Evolutionary conservation across 495 filamentous ascomycete species (phyloP).

Genomic region (Neurospora hispaniola): DNA sequence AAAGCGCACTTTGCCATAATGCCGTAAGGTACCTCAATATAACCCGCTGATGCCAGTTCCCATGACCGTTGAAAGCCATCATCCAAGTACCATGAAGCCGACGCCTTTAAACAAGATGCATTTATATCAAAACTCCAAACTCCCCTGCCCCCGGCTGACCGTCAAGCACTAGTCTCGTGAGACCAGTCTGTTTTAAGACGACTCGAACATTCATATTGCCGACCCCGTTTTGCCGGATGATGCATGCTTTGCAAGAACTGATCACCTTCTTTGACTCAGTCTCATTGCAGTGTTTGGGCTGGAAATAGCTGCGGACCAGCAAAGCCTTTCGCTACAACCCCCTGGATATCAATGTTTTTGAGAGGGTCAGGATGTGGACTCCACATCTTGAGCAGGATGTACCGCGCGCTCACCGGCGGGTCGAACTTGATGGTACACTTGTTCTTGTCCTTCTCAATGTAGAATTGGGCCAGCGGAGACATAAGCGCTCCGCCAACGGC

Average conservation of each 20-base stretch:
- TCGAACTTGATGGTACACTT: constrained; percentile 83
- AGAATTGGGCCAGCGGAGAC: constrained; percentile 65
- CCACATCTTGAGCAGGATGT: constrained; percentile 80
- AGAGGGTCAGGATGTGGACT: constrained; percentile 46
- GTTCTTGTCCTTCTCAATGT: constrained; percentile 67
- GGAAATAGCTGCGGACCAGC: constrained; percentile 72
- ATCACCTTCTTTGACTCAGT: background rate
- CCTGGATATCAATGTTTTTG: constrained; percentile 79
- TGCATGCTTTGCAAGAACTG: background rate
- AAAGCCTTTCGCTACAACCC: constrained; percentile 67
- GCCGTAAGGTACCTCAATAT: background rate
- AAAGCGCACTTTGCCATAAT: background rate
- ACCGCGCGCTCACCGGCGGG: constrained; percentile 72
- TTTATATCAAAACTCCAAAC: background rate
- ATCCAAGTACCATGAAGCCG: background rate
- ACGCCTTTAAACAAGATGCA: background rate
- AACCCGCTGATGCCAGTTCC: background rate
- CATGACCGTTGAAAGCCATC: background rate
- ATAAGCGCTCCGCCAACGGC: constrained; percentile 46
- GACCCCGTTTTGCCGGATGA: background rate
- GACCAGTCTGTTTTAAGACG: background rate
- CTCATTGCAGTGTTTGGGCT: background rate
- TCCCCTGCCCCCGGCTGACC: background rate
- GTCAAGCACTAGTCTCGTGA: background rate
- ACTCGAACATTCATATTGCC: background rate